A percentile compares a stretch with the other conserved stretches of the same genome.
Evolutionary conservation across 352 stramenopile genomes (phyloP).

Genomic region (Pythium brassicae): DNA sequence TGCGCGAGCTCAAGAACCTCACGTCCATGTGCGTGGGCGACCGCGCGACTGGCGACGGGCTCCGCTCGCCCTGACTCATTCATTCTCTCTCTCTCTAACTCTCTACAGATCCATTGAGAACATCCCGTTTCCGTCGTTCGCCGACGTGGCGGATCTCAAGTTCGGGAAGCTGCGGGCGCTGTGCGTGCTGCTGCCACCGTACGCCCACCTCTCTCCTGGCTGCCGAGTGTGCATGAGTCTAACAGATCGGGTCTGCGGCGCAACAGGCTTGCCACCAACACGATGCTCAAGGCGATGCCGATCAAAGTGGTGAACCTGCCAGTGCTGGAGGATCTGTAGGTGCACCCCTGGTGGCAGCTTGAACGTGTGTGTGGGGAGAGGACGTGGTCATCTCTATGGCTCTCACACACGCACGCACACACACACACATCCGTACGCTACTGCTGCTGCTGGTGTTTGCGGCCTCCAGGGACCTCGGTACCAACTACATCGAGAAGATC

Average conservation of each 20-base stretch:
- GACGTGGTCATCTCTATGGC: no score
- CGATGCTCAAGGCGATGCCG: conserved; percentile 2
- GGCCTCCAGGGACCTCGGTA: not conserved
- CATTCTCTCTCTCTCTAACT: no score
- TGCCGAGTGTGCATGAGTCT: no score
- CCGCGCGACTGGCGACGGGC: no score
- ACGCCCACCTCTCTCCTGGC: no score
- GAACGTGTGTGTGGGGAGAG: not conserved
- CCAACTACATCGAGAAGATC: conserved; percentile 5
- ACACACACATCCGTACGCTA: no score
- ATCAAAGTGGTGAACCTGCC: conserved; percentile 1
- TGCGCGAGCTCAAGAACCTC: not conserved
- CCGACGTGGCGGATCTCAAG: not conserved
- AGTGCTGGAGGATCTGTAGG: not conserved
- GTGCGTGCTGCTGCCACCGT: conserved; percentile 1
- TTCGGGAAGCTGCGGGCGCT: not conserved
- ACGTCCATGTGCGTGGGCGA: conserved; percentile 2
- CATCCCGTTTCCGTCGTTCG: conserved; percentile 1
- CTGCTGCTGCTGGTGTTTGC: not conserved
- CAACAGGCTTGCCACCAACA: conserved; percentile 3
- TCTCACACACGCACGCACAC: not conserved
- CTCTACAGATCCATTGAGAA: conserved; percentile 5
- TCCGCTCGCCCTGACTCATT: no score
- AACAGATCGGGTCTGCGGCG: no score
- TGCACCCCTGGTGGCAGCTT: no score